Evolutionary conservation across 805 yeast species (phyloP).

Genomic region (Teunomyces aglyptinius): DNA sequence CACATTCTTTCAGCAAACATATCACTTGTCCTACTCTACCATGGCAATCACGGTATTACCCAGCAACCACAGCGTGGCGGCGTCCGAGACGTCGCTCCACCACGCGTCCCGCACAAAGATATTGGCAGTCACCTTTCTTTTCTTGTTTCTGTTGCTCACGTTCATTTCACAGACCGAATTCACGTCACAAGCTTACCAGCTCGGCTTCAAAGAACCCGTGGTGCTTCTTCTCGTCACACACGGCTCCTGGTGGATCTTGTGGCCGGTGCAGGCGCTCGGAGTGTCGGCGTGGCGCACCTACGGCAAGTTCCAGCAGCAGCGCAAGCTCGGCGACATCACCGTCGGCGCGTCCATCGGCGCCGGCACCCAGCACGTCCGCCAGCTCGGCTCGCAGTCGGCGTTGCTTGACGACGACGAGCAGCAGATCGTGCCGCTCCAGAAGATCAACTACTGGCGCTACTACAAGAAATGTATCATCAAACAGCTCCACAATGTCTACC

Average conservation of each 20-base stretch:
- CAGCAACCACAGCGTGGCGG: slow-evolving; percentile 17
- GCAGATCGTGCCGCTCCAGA: slow-evolving; percentile 9
- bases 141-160: slow-evolving; percentile 41
- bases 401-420: slow-evolving; percentile 7
- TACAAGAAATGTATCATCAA: slow-evolving; percentile 38
- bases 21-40: background rate
- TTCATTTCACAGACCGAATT: slow-evolving; percentile 82
- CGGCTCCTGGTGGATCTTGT: slow-evolving; percentile 69
- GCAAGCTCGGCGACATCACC: slow-evolving; percentile 10
- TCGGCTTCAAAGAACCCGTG: slow-evolving; percentile 66
- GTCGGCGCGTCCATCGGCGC: slow-evolving; percentile 14
- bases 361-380: background rate
- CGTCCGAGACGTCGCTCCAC: slow-evolving; percentile 20
- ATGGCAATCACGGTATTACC: slow-evolving; percentile 38
- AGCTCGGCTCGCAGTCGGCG: background rate
- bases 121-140: slow-evolving; percentile 31
- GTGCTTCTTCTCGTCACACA: slow-evolving; percentile 68
- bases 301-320: slow-evolving; percentile 20
- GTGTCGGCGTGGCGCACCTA: slow-evolving; percentile 49
- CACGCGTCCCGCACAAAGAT: slow-evolving; percentile 36
- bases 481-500: slow-evolving; percentile 44
- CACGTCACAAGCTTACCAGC: slow-evolving; percentile 63
- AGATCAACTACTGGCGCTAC: slow-evolving; percentile 20
- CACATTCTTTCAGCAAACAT: background rate
- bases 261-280: slow-evolving; percentile 63